Base-by-base conservation (phyloP, 352 stramenopile species). In the Phytophthora sojae region DNA sequence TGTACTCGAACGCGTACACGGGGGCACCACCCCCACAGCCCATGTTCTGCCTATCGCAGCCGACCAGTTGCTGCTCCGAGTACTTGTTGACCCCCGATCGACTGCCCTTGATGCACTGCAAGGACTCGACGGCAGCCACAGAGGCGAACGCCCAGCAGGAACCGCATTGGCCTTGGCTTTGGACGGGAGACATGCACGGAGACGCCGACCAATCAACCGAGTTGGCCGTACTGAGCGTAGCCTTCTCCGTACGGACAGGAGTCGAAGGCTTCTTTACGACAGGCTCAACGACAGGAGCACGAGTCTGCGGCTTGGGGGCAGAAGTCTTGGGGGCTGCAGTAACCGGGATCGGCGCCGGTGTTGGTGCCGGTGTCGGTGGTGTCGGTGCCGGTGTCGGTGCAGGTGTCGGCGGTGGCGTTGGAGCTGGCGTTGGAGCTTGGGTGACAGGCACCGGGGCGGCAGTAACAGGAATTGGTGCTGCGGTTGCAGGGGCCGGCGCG, bases 91-190 rank as follows among this genome's bases (percentile, higher is more conserved):
- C 64, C 11, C 69, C 72, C 15, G 55, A 58, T 21, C 88, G 88
- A 7, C 83, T 91, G 30, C 69, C 74, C 3, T 74, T 65, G 42
- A 98, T 89, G 53, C 91, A 96, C 68, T 96, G 85, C 11, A 91
- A 90, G 5, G 91, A 92, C 72, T 99, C 96, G 7, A 98, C 77
- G 6, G 89, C 93, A 15, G 96, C 92, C 0, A 95, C 87, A 0
- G 94, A 94, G 15, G 95, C 97, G 79, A 99, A 99, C 7, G 96
- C 91, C 97, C 97, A 99, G 82, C 97, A 99, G 1, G 91, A 97
- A 50, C 97, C 97, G 74, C 97, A 99, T 7, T 90, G 71, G 3
- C 95, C 97, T 77, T 99, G 98, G 76, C 99, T 97, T 66, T 99
- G 98, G 6, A 99, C 57, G 0, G 58, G 55, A 3, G 73, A 81